These are phyloP conservation scores for Hansenula lynferdii DNA, from an alignment of 1,139 yeast species.

Conservation along the genomic window DNA sequence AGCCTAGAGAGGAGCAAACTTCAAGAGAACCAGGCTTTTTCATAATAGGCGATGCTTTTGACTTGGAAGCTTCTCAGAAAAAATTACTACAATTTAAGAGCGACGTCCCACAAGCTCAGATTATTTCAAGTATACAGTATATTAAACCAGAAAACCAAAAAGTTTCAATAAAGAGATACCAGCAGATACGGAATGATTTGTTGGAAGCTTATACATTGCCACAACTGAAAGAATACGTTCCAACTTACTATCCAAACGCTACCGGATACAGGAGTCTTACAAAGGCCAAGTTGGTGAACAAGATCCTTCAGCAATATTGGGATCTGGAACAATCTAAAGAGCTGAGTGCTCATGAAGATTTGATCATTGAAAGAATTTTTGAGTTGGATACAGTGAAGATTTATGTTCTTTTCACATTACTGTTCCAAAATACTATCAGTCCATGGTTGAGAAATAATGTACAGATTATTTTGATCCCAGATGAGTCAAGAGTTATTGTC, in stretches of 20 bases:
- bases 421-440: constrained; percentile 31
- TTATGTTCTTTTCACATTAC: constrained; percentile 26
- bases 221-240: constrained; percentile 25
- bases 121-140: constrained; percentile 24
- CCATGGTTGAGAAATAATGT: constrained; percentile 34
- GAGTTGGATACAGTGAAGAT: constrained; percentile 36
- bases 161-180: constrained; percentile 25
- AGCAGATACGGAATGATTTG: constrained; percentile 23
- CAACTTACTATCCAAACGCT: constrained; percentile 10
- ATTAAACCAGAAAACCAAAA: constrained; percentile 22
- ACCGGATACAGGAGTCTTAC: constrained; percentile 8
- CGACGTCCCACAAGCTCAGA: constrained; percentile 24
- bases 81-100: constrained; percentile 20
- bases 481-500: constrained; percentile 26
- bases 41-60: constrained; percentile 11
- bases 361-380: constrained; percentile 31
- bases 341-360: constrained; percentile 33
- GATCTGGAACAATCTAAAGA: constrained; percentile 28
- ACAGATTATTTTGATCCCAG: constrained; percentile 33
- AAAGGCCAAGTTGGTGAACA: constrained; percentile 21
- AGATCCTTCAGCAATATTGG: constrained; percentile 38
- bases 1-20: constrained; percentile 22
- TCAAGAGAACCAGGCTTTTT: neutral
- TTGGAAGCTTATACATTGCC: constrained; percentile 24
- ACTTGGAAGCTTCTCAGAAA: constrained; percentile 18